Conservation (phyloP, 768 basidiomycete species). For the Boletus subcaerulescens region DNA sequence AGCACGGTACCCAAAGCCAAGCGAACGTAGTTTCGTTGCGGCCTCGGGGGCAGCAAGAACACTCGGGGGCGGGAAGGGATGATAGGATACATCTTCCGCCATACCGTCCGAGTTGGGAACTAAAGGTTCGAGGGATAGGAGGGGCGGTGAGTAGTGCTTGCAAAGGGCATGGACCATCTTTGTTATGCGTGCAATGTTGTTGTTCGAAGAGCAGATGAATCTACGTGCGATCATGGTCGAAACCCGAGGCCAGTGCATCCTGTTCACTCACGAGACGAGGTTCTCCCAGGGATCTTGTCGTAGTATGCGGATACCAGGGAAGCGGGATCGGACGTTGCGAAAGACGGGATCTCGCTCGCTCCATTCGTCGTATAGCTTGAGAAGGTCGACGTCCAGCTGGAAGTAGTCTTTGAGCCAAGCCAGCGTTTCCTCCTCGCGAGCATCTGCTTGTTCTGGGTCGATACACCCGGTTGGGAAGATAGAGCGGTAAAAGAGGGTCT, state of each 20-base stretch:
- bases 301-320: slow-evolving; percentile 81
- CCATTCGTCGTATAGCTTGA: slow-evolving; percentile 75
- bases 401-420: slow-evolving; percentile 85
- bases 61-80: slow-evolving; percentile 84
- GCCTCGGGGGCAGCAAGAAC: slow-evolving; percentile 58
- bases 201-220: slow-evolving; percentile 97
- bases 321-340: slow-evolving; percentile 54
- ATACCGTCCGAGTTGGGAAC: slow-evolving; percentile 27
- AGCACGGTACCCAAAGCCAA: slow-evolving; percentile 97
- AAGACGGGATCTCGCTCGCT: slow-evolving; percentile 72
- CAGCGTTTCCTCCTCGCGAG: slow-evolving; percentile 62
- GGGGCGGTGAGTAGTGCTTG: slow-evolving; percentile 65
- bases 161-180: slow-evolving; percentile 89
- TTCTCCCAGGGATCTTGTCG: slow-evolving; percentile 97
- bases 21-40: slow-evolving; percentile 59
- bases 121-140: slow-evolving; percentile 50
- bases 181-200: slow-evolving; percentile 92
- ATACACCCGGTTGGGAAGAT: slow-evolving; percentile 51
- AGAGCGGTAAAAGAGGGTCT: slow-evolving; percentile 68
- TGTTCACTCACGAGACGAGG: slow-evolving; percentile 74
- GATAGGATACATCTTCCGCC: slow-evolving; percentile 44
- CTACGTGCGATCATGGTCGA: slow-evolving; percentile 38
- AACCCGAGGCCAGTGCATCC: neutral
- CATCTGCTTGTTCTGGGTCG: slow-evolving; percentile 29
- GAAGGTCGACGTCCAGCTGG: slow-evolving; percentile 75